phyloP scores from a whole-genome alignment of 345 rosid genomes.

The Sisymbrium altissimum region DNA sequence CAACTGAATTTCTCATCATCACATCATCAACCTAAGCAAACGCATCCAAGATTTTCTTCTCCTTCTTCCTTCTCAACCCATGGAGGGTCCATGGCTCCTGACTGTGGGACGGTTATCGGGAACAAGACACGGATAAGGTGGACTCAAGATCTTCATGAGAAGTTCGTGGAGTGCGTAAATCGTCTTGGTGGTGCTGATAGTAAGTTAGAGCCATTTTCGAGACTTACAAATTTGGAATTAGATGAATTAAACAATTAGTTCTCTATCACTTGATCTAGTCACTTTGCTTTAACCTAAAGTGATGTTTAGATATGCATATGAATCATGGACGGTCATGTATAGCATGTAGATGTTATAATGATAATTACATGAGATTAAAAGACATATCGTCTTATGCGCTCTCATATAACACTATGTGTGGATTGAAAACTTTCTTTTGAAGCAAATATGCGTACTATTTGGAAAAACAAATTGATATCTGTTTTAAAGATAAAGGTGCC shows the following conservation, averaged over 20 bases:
- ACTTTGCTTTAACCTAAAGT: conserved; percentile 12
- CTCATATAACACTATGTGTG: neutral
- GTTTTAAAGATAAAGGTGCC: neutral
- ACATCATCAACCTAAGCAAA: conserved; percentile 21
- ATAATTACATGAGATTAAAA: conserved; percentile 8
- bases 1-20: conserved; percentile 31
- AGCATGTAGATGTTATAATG: neutral
- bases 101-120: neutral
- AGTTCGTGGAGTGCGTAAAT: conserved; percentile 76
- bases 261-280: neutral
- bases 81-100: conserved; percentile 19
- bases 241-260: neutral
- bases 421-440: neutral
- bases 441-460: neutral
- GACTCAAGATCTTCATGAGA: conserved; percentile 87
- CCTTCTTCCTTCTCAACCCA: conserved; percentile 13
- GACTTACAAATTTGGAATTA: neutral
- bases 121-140: conserved; percentile 75
- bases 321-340: conserved; percentile 5
- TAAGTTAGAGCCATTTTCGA: conserved; percentile 34
- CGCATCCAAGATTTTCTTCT: conserved; percentile 16
- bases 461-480: neutral
- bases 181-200: conserved; percentile 76
- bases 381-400: neutral
- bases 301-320: conserved; percentile 1